Base-by-base conservation (phyloP, 306 rosid genomes). In the Malus orientalis region DNA sequence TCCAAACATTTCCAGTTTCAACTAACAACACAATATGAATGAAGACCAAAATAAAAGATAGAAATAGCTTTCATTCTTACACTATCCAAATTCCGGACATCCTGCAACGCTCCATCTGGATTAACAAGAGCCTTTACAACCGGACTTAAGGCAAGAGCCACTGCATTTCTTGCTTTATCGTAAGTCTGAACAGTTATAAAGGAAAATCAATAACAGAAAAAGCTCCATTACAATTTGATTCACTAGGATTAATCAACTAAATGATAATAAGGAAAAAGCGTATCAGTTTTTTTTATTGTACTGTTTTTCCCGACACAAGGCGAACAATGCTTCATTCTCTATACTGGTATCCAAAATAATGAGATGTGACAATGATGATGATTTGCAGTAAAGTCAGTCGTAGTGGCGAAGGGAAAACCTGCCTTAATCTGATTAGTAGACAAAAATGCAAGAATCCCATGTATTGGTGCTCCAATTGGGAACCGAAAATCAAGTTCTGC, bases 401-500 rank as follows among this genome's bases (percentile, higher is more conserved):
- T 69, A 30, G 32, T 67, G 72, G 38, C 14, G 63, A 79, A 58
- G 10, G 47, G 3, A 69, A 40, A 55, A 30, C 76, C 30, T 87
- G 91, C 99, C 86, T 89, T 80, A 45, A 95, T 91, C 85, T 95
- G 99, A 90, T 92, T 95, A 76, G 99, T 95, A 76, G 99, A 20
- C 76, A 95, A 85, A 84, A 95, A 95, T 9, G 99, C 99, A n/a
- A 72, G 85, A 71, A 95, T 95, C 58, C 99, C 99, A 49, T 95
- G 99, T 70, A 95, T 62, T 60, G 97, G 99, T 55, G 99, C 99
- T 67, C 99, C 99, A 66, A 91, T 1, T 4, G 92, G 96, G 81
- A 95, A 95, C 77, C 98, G 96, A 80, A 95, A 95, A 88, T 95
- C 99, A 77, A 95, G 98, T 81, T 95, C 99, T 95, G 93, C 76